Evolutionary conservation across 768 basidiomycete species (phyloP), one percentile per base, ranked within the genome.

Genomic region (Amanita polypyramis): DNA sequence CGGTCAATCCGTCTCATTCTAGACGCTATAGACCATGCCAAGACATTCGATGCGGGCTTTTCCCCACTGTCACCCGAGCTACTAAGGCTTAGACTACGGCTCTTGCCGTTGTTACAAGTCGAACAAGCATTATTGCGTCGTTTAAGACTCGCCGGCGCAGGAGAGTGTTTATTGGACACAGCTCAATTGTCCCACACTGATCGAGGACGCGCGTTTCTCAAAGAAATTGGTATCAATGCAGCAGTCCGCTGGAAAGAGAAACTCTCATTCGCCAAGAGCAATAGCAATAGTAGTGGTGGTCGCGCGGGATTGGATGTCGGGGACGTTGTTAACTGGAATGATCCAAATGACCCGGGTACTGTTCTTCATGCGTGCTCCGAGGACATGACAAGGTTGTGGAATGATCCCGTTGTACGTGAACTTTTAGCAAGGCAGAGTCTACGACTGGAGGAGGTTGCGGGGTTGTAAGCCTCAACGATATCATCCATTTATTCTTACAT

Each of bases 371-470:
- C 73, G 5, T 82, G 79, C 51, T 65, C 70, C 3, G 74, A 76
- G 20, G 85, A 87, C 55, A 84, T 86, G 74, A 68, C 69, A 19
- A 60, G 61, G 36, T 67, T 88, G 7, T 85, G 84, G 85, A 65
- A 62, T n/a, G 75, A 82, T 53, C 65, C 73, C 4, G 66, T 67
- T 14, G 67, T 85, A 25, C 71, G 68, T 52, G 59, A 65, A 34
- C 57, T 85, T 36, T 63, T 86, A 54, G 67, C 67, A 5, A 63
- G 59, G 42, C 73, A 78, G 56, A 76, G 75, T 48, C 61, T 84
- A 50, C 65, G 78, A 11, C 62, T 83, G 25, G 78, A 85, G 56
- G 82, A 87, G 54, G 69, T 78, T 60, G 77, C 80, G 35, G 82
- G 82, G 35, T 88, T 85, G 85, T 88, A 54, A 58, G 82, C 72